Percentiles rank a stretch among this genome's conserved stretches.
phyloP scores from a whole-genome alignment of 768 basidiomycete genomes.

The Collybia sp. region DNA sequence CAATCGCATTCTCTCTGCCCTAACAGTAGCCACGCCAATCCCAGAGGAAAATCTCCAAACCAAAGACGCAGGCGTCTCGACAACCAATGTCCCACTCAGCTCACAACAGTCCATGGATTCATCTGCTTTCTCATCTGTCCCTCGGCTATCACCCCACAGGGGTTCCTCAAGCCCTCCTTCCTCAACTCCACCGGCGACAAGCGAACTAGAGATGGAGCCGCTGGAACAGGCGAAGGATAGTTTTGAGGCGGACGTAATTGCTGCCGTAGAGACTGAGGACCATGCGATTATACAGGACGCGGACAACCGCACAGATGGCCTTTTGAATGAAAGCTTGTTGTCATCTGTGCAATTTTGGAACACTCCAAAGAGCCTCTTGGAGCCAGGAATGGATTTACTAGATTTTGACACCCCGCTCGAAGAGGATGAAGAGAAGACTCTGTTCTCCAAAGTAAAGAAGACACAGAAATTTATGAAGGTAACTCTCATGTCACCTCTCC shows the following conservation, averaged over 20 bases:
- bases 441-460: constrained; percentile 20
- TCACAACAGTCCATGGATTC: neutral
- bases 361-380: constrained; percentile 25
- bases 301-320: constrained; percentile 24
- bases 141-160: constrained; percentile 58
- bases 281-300: constrained; percentile 23
- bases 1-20: constrained; percentile 18
- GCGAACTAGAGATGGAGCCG: constrained; percentile 29
- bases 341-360: constrained; percentile 42
- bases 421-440: constrained; percentile 23
- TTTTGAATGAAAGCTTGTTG: constrained; percentile 30
- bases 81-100: neutral
- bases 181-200: constrained; percentile 29
- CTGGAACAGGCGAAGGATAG: neutral
- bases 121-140: constrained; percentile 34
- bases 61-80: neutral
- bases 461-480: constrained; percentile 7
- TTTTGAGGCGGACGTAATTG: constrained; percentile 10
- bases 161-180: constrained; percentile 62
- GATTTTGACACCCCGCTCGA: constrained; percentile 22
- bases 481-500: constrained; percentile 15
- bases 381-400: constrained; percentile 36
- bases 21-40: constrained; percentile 18
- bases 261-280: constrained; percentile 18
- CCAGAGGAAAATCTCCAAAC: constrained; percentile 1